Evolutionary conservation across 805 yeast genomes (phyloP).

Genomic region (Zygotorulaspora florentina): DNA sequence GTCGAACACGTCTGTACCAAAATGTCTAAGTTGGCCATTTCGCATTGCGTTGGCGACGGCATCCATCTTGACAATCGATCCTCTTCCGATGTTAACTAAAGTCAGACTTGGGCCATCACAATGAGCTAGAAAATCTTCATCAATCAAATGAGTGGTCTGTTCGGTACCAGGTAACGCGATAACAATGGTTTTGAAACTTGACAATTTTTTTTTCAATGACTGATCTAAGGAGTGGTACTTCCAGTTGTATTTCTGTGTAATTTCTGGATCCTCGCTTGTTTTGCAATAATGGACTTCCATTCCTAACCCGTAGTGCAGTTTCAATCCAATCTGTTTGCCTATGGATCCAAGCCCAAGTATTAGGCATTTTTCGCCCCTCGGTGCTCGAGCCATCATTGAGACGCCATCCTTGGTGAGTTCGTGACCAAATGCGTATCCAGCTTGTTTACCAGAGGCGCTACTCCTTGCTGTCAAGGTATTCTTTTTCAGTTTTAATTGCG

Average conservation of each 20-base stretch:
- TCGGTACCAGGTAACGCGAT: constrained; percentile 55
- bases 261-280: constrained; percentile 37
- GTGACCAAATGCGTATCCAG: constrained; percentile 40
- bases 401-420: constrained; percentile 34
- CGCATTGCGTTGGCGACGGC: constrained; percentile 43
- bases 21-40: constrained; percentile 46
- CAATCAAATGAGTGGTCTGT: constrained; percentile 47
- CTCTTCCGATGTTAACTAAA: constrained; percentile 59
- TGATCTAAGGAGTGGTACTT: constrained; percentile 36
- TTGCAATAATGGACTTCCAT: constrained; percentile 57
- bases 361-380: constrained; percentile 48
- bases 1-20: constrained; percentile 60
- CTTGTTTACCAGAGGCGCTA: constrained; percentile 17
- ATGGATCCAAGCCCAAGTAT: constrained; percentile 61
- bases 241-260: constrained; percentile 34
- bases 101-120: constrained; percentile 22
- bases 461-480: constrained; percentile 43
- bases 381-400: constrained; percentile 38
- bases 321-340: constrained; percentile 50
- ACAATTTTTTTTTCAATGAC: constrained; percentile 34
- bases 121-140: constrained; percentile 37
- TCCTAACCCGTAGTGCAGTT: constrained; percentile 47
- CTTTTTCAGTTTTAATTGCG: constrained; percentile 30
- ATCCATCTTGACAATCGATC: constrained; percentile 48
- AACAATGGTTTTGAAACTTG: constrained; percentile 48